Conservation (phyloP, 257 asterid genomes). For the Scutellaria baicalensis region DNA sequence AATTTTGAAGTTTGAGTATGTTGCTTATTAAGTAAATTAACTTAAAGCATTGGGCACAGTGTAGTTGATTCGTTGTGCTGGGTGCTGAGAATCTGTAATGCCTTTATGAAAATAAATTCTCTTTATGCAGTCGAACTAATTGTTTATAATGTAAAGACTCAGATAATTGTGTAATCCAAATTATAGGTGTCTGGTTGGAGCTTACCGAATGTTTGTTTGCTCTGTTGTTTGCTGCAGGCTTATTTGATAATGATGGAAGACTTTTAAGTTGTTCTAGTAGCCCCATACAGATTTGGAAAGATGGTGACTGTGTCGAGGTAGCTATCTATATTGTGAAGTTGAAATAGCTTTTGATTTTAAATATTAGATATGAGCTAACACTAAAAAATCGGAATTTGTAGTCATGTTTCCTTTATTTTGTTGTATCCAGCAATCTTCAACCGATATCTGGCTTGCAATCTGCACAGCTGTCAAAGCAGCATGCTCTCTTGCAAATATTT, state of each 20-base stretch:
- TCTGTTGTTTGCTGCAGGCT: constrained; percentile 42
- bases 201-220: constrained; percentile 5
- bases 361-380: neutral
- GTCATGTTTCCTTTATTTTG: constrained; percentile 1
- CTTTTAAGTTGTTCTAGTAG: constrained; percentile 76
- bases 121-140: neutral
- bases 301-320: constrained; percentile 90
- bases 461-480: constrained; percentile 93
- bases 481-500: constrained; percentile 59
- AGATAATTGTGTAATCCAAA: neutral
- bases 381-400: neutral
- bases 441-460: constrained; percentile 98
- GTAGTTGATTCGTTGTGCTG: neutral
- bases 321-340: neutral
- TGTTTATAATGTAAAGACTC: neutral
- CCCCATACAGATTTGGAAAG: constrained; percentile 98
- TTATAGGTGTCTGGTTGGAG: neutral
- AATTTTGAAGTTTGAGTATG: neutral
- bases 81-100: neutral
- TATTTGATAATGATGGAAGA: constrained; percentile 63
- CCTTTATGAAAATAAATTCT: neutral
- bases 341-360: neutral
- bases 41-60: neutral
- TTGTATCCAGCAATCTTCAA: constrained; percentile 80
- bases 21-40: neutral